Evolutionary conservation across 306 rosid genomes (phyloP).

Genomic region (Cucumis hystrix): DNA sequence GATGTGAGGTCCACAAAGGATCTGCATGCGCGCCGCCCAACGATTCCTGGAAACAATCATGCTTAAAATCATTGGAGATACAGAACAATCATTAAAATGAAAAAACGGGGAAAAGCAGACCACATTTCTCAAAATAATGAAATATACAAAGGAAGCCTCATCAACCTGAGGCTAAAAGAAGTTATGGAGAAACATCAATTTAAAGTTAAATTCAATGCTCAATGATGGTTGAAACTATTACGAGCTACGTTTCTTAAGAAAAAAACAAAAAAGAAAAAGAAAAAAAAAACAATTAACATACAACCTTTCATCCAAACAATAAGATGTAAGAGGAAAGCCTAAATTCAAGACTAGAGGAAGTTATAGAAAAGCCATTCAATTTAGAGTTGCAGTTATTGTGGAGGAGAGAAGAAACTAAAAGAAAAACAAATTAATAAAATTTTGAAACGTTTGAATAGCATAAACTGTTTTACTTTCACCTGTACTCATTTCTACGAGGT

Average conservation of each 20-base stretch:
- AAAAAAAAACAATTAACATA: background rate
- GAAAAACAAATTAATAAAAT: background rate
- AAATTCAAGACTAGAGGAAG: background rate
- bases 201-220: constrained; percentile 7
- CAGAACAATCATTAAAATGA: background rate
- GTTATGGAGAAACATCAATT: background rate
- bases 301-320: background rate
- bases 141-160: background rate
- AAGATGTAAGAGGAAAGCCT: background rate
- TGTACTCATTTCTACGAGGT: background rate
- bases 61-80: background rate
- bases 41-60: constrained; percentile 57
- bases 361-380: background rate
- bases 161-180: background rate
- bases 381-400: background rate
- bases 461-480: background rate
- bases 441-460: background rate
- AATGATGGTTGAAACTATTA: background rate
- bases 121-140: background rate
- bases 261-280: background rate
- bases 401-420: background rate
- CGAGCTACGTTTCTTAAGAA: background rate
- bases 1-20: constrained; percentile 74
- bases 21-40: constrained; percentile 92
- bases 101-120: background rate